These are phyloP conservation scores for Salpingoeca rosetta DNA, from an alignment of 78 protist genomes.

Conservation along the genomic window DNA sequence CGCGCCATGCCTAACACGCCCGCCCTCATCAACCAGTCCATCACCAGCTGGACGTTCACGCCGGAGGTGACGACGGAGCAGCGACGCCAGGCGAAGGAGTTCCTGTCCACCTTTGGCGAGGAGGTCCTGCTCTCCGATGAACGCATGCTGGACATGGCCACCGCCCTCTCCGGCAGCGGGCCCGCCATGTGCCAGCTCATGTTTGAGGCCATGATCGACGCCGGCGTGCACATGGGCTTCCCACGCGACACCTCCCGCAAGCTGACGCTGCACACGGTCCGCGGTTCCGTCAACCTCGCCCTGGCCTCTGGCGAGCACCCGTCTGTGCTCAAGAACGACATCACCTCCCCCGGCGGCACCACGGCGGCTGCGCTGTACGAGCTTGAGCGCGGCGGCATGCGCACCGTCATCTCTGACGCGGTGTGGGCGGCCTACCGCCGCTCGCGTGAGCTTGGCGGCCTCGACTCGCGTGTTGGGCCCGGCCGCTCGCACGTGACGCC, in stretches of 20 bases:
- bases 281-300: not conserved
- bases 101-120: not conserved
- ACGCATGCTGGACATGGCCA: constrained; percentile 1
- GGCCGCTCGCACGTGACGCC: not conserved
- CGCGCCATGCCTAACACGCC: constrained; percentile 29
- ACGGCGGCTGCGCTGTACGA: constrained; percentile 22
- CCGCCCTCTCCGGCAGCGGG: constrained; percentile 19
- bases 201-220: constrained; percentile 15
- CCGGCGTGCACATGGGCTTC: constrained; percentile 19
- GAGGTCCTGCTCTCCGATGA: not conserved
- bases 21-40: not conserved
- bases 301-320: not conserved
- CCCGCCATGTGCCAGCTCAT: not conserved
- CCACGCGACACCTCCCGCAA: not conserved
- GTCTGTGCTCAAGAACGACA: not conserved
- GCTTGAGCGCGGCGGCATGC: not conserved
- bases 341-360: constrained; percentile 21
- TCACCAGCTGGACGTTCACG: not conserved
- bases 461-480: constrained; percentile 1
- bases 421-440: constrained; percentile 16
- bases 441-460: not conserved
- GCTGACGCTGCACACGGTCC: constrained; percentile 3
- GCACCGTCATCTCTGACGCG: not conserved
- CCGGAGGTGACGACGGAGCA: not conserved
- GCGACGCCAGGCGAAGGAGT: not conserved